Evolutionary conservation across 1,284 basidiomycete species (phyloP).

Genomic region (Malassezia dermatis): DNA sequence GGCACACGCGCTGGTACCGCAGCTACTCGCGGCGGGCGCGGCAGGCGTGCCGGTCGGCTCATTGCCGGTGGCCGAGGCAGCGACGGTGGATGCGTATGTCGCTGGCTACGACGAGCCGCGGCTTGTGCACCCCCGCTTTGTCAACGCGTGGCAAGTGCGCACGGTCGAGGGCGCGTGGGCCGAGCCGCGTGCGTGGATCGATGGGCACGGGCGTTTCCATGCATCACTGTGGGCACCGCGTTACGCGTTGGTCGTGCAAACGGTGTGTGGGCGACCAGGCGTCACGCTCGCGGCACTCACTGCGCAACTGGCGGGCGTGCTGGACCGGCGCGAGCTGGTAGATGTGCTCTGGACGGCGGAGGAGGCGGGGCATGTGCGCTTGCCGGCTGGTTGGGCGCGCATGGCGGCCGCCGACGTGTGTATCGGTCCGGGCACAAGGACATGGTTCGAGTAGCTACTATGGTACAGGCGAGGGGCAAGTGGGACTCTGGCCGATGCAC

Average conservation of each 20-base stretch:
- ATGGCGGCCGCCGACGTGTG: not conserved
- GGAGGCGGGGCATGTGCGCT: not conserved
- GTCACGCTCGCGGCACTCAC: slow-evolving; percentile 4
- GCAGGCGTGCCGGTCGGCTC: not conserved
- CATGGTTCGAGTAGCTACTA: not conserved
- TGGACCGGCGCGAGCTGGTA: slow-evolving; percentile 9
- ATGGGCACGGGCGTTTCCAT: slow-evolving; percentile 1
- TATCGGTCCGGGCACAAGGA: not conserved
- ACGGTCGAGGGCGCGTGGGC: not conserved
- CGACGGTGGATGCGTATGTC: not conserved
- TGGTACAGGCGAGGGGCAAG: not conserved
- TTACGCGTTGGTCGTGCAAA: not conserved
- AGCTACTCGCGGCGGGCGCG: not conserved
- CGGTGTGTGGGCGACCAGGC: slow-evolving; percentile 3
- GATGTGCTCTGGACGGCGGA: slow-evolving; percentile 2
- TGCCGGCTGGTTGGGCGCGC: not conserved
- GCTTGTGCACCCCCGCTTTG: not conserved
- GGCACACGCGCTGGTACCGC: not conserved
- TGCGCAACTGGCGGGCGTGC: not conserved
- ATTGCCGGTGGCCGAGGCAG: not conserved
- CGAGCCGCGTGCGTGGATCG: slow-evolving; percentile 11
- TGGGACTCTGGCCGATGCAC: not conserved
- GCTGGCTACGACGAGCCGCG: slow-evolving; percentile 13
- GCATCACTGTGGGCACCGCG: slow-evolving; percentile 1
- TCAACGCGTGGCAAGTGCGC: slow-evolving; percentile 4